These are phyloP conservation scores for Globisporangium cystogenes DNA, from an alignment of 352 stramenopile genomes.

Conservation along the genomic window DNA sequence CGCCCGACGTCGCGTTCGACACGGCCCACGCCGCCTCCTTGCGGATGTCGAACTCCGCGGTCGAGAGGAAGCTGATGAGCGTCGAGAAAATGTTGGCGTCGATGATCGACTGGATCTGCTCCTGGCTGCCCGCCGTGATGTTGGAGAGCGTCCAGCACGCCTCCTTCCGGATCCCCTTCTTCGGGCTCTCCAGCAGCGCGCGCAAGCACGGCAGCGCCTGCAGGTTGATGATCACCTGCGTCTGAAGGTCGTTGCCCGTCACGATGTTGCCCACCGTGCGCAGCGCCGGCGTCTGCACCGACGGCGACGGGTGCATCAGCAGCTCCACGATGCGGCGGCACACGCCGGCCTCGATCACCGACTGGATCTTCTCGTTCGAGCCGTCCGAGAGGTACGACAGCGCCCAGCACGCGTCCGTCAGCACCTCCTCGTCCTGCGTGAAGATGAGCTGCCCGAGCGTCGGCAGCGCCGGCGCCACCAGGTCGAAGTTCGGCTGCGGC, in stretches of 20 bases:
- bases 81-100: constrained; percentile 97
- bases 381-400: constrained; percentile 98
- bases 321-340: constrained; percentile 96
- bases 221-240: constrained; percentile 98
- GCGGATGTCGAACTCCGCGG: constrained; percentile 94
- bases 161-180: constrained; percentile 99
- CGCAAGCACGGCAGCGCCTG: constrained; percentile 96
- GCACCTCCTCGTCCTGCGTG: constrained; percentile 96
- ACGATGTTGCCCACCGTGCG: constrained; percentile 98
- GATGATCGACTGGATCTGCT: constrained; percentile 98
- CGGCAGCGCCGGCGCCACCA: constrained; percentile 91
- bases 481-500: constrained; percentile 93
- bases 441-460: constrained; percentile 97
- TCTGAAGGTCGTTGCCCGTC: constrained; percentile 98
- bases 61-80: constrained; percentile 95
- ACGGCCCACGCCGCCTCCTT: constrained; percentile 86
- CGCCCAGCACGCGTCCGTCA: constrained; percentile 99
- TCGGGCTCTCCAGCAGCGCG: constrained; percentile 91
- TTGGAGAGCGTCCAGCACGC: constrained; percentile 99
- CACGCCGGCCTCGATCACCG: constrained; percentile 97
- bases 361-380: constrained; percentile 99
- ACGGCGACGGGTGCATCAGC: constrained; percentile 75
- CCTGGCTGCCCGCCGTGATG: constrained; percentile 98
- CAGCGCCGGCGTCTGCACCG: constrained; percentile 78
- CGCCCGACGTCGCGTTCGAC: constrained; percentile 87